Evolutionary conservation across 2,329 filamentous ascomycete genomes (phyloP), one percentile per base, ranked within the genome.

Genomic region (Geosmithia putterillii): DNA sequence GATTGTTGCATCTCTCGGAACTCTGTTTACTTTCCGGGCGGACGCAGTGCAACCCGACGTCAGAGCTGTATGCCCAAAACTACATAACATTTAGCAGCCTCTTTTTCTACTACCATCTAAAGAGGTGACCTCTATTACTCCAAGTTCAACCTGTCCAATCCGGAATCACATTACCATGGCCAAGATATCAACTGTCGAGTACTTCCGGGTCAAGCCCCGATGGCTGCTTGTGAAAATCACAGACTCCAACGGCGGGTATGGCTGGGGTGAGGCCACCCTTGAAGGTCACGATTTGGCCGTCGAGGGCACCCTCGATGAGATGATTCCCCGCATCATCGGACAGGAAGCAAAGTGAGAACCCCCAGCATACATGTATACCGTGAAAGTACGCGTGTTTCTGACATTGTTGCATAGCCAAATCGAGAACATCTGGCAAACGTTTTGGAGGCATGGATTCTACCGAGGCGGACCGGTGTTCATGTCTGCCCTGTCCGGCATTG

Each of bases 221-320:
- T 88, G 83, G 83, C 67, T 88, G 2, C 86, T 87, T 50, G 83
- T 87, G 50, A 88, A 87, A 57, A 73, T 88, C 48, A 79, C 74
- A 2, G 82, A 87, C 54, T 74, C 79, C 28, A 68, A 70, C 2
- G 81, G 75, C 3, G 67, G 74, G 28, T 64, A 70, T 42, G 83
- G 83, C 7, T 87, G 83, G 83, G 83, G 83, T 17, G 83, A 87
- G 56, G 81, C 79, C 0, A 82, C 81, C 0, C 62, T 88, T 1
- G 83, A 87, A 59, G 83, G 83, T 0, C 83, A 88, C 52, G 79
- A 78, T 1, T 73, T 83, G 45, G 80, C 82, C 2, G 80, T 88
- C 0, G 83, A 88, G 56, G 84, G 84, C 0, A 80, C 80, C 43
- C 63, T 88, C 2, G 76, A 85, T 55, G 80, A 79, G 14, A 79